Evolutionary conservation across 2,329 filamentous ascomycete species (phyloP).

Genomic region (Didymella keratinophila): DNA sequence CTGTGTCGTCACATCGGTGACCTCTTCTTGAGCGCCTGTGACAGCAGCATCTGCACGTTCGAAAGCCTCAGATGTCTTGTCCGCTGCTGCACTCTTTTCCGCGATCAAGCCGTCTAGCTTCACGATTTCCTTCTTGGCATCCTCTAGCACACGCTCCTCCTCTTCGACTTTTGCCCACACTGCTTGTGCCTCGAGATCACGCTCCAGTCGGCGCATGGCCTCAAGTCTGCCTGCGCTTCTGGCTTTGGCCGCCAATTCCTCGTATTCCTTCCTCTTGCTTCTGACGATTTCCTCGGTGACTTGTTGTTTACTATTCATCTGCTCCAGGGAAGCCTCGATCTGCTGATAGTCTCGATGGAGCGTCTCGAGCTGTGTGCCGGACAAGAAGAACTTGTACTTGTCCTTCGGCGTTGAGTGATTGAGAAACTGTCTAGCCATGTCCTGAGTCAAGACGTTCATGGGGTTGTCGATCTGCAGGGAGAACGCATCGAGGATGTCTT

Average conservation of each 20-base stretch:
- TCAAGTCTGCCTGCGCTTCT: conserved; percentile 72
- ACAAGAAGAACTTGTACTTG: conserved; percentile 97
- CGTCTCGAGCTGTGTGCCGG: conserved; percentile 91
- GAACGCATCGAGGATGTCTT: conserved; percentile 93
- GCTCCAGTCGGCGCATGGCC: conserved; percentile 67
- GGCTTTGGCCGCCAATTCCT: conserved; percentile 70
- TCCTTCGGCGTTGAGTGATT: conserved; percentile 81
- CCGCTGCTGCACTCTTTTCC: conserved; percentile 55
- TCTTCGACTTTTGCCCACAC: conserved; percentile 89
- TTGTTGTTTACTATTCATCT: conserved; percentile 69
- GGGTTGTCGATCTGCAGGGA: conserved; percentile 96
- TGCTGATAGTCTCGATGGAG: conserved; percentile 90
- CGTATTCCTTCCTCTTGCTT: conserved; percentile 63
- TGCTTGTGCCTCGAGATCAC: conserved; percentile 69
- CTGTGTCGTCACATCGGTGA: conserved; percentile 46
- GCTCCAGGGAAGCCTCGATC: conserved; percentile 79
- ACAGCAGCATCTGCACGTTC: conserved; percentile 54
- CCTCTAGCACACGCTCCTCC: conserved; percentile 64
- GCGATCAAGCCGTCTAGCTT: conserved; percentile 58
- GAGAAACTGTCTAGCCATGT: conserved; percentile 91
- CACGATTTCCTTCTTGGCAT: conserved; percentile 39
- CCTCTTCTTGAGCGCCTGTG: conserved; percentile 47
- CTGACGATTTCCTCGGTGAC: conserved; percentile 70
- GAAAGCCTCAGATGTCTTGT: conserved; percentile 53
- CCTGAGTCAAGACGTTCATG: conserved; percentile 93